Evolutionary conservation across 2,329 filamentous ascomycete genomes (phyloP), one percentile per base, ranked within the genome.

Genomic region (Microascus cirrosus): DNA sequence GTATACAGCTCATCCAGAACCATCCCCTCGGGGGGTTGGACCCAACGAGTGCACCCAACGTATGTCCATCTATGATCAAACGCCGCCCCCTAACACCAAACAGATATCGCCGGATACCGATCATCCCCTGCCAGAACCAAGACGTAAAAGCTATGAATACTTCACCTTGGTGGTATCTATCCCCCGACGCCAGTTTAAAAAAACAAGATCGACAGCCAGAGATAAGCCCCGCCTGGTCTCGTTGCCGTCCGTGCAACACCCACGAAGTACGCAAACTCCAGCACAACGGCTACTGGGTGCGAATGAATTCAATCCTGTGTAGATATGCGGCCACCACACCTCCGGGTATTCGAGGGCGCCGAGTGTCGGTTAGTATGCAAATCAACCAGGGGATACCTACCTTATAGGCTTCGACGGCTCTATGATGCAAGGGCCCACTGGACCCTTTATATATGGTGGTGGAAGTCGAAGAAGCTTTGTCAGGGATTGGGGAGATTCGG

Each of bases 151-250:
- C 45, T 24, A 50, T 50, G 45, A 22, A n/a, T 53, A 53, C 51
- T 53, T 53, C 25, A 53, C 51, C 51, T 53, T 53, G 32, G 32
- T 53, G 25, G 32, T 53, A 53, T 53, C 51, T n/a, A 53, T 25
- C 25, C 51, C 51, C 18, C 11, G 24, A 50, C 45, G 45, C 45
- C 22, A 2, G 45, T 24, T 8, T 8, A 32, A 24, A 50, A 22
- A 22, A 24, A 24, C 3, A 24, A 22, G 12, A 50, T 22, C 45
- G 20, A 50, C 45, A 24, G 10, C 20, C 20, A 50, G 15, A 50
- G 20, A 24, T 11, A 22, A 24, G 11, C n/a, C 20, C n/a, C 45
- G n/a, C 5, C n/a, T 50, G n/a, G 45, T 24, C 22, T 50, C 45
- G 45, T 50, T 22, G 45, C 45, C 20, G 20, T 24, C 11, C 20